phyloP scores from a whole-genome alignment of 768 basidiomycete genomes.

The Termitomyces sp. region DNA sequence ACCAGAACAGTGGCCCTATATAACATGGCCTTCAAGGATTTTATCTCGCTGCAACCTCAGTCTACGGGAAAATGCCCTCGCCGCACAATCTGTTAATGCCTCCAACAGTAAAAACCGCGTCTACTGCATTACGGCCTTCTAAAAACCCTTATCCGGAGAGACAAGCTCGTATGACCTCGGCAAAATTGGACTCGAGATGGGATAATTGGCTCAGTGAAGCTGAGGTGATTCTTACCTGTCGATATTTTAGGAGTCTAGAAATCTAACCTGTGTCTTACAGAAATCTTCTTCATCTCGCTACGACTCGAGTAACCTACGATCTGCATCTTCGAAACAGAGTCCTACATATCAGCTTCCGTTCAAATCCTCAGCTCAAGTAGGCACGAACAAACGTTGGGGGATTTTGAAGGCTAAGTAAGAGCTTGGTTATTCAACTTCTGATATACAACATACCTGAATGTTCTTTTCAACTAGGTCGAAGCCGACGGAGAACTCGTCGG shows the following conservation, averaged over 20 bases:
- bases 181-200: background rate
- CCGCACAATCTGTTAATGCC: background rate
- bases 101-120: background rate
- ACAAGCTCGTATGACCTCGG: background rate
- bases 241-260: background rate
- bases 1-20: background rate
- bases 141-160: background rate
- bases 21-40: background rate
- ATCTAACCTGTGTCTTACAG: background rate
- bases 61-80: no score
- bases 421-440: no score
- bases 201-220: background rate
- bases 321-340: background rate
- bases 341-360: background rate
- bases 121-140: background rate
- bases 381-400: background rate
- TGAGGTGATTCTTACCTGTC: background rate
- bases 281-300: background rate
- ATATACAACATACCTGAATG: background rate
- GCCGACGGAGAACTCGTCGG: no score
- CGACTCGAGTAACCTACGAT: background rate
- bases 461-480: background rate
- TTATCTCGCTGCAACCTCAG: no score
- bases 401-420: background rate
- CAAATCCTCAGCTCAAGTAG: background rate